These are phyloP conservation scores for Aciculosporium take DNA, from an alignment of 2,329 filamentous ascomycete genomes.

Conservation along the genomic window DNA sequence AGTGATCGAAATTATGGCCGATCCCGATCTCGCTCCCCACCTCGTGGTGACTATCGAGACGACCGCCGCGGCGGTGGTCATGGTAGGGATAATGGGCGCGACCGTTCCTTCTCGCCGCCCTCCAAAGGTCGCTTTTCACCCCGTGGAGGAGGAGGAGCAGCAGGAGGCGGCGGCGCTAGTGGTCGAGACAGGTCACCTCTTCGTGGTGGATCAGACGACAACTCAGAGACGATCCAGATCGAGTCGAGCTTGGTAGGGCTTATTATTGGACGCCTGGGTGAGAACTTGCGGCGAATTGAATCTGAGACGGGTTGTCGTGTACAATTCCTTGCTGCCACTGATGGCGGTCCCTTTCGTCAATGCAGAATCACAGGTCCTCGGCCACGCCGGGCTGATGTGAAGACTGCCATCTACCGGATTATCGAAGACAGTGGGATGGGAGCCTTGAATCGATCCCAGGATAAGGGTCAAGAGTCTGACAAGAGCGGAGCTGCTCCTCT, in stretches of 20 bases:
- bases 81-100: slow-evolving; percentile 34
- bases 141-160: slow-evolving; percentile 26
- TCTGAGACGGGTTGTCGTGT: slow-evolving; percentile 69
- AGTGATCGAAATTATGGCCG: slow-evolving; percentile 41
- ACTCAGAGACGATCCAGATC: slow-evolving; percentile 70
- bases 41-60: slow-evolving; percentile 60
- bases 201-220: slow-evolving; percentile 42
- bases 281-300: slow-evolving; percentile 78
- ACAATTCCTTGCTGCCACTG: slow-evolving; percentile 69
- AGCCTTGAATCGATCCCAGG: slow-evolving; percentile 30
- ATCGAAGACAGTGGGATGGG: slow-evolving; percentile 60
- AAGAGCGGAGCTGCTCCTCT: slow-evolving; percentile 33
- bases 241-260: slow-evolving; percentile 77
- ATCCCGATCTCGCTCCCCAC: slow-evolving; percentile 62
- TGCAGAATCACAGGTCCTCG: slow-evolving; percentile 73
- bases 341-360: slow-evolving; percentile 60
- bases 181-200: slow-evolving; percentile 47
- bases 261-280: slow-evolving; percentile 81
- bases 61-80: slow-evolving; percentile 58
- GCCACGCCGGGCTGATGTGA: slow-evolving; percentile 60
- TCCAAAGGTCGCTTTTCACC: slow-evolving; percentile 49
- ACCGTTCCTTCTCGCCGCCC: slow-evolving; percentile 59
- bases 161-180: slow-evolving; percentile 23
- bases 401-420: slow-evolving; percentile 70
- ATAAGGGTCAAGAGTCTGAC: slow-evolving; percentile 25